Percentiles rank a stretch among this genome's conserved stretches.
Conservation (phyloP, 306 rosid species). For the Inga oerstediana region DNA sequence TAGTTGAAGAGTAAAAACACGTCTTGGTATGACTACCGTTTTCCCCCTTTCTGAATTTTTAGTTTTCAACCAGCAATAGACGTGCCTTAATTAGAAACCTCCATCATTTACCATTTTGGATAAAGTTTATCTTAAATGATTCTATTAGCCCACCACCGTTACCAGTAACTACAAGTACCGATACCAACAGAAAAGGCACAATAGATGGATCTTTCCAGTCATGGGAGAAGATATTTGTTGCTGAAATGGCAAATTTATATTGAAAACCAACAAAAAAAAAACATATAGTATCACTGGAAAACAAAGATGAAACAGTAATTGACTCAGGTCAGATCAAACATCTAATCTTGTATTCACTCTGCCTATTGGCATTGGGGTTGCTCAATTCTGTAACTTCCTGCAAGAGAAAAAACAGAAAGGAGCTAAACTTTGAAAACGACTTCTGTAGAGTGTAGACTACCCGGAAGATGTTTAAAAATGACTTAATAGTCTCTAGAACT, state of each 20-base stretch:
- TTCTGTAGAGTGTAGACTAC: background rate
- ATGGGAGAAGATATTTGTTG: background rate
- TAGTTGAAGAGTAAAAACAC: conserved; percentile 7
- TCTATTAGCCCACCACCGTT: conserved; percentile 11
- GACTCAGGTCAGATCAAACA: conserved; percentile 4
- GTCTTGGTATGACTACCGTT: background rate
- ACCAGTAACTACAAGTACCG: background rate
- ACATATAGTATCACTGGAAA: background rate
- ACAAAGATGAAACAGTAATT: background rate
- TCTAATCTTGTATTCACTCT: background rate
- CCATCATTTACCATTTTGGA: background rate
- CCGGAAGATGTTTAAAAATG: background rate
- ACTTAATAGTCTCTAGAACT: background rate
- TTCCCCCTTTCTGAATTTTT: background rate
- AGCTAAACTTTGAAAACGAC: background rate
- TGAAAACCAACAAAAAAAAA: background rate
- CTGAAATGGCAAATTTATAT: background rate
- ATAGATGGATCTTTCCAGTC: conserved; percentile 1
- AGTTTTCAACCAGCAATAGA: background rate
- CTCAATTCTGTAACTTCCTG: conserved; percentile 1
- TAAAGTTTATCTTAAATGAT: conserved; percentile 1
- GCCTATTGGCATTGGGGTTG: background rate
- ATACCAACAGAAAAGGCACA: background rate
- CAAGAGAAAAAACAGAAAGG: background rate
- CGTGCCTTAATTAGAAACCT: background rate